Evolutionary conservation across 768 basidiomycete genomes (phyloP), one percentile per base, ranked within the genome.

Genomic region (Amanita rubescens): DNA sequence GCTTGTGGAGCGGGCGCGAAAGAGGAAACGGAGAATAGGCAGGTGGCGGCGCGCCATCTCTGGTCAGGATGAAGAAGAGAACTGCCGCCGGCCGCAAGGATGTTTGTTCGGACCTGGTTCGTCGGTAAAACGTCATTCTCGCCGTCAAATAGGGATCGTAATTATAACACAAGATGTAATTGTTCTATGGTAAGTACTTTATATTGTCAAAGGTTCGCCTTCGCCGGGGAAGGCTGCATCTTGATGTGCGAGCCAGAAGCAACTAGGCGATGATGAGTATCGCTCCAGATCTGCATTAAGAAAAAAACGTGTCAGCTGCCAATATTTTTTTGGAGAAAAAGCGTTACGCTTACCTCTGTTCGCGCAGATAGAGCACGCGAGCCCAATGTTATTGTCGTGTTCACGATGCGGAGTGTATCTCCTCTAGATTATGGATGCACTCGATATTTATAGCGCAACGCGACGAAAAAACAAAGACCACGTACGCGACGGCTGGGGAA

Each of bases 231-330:
- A 11, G 80, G 73, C 22, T 66, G 60, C 80, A 82, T 81, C 56
- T 80, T 81, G 51, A 76, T 70, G 44, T 82, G 80, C 1, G 75
- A 71, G 1, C 77, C 81, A 1, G 81, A 80, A 5, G 74, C 76
- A 9, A 79, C 75, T 3, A 84, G 65, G 12, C 79, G 74, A 54
- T 73, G 75, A 55, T 73, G 67, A 2, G 76, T 80, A 9, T 63
- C 63, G 51, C 76, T 81, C 82, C 81, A 83, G 27, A 84, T 76
- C 82, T 83, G 14, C 22, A 27, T 37, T 48, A 15, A 9, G 25
- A 14, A 30, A 15, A 10, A n/a, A 1, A 24, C n/a, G n/a, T 12
- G 8, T 41, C 22, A 41, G 17, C 3, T 5, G 15, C 11, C 27
- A 35, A 24, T 41, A n/a, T 12, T 17, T 27, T n/a, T n/a, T n/a